Evolutionary conservation across 495 filamentous ascomycete genomes (phyloP).

Genomic region (Platismatia glauca): DNA sequence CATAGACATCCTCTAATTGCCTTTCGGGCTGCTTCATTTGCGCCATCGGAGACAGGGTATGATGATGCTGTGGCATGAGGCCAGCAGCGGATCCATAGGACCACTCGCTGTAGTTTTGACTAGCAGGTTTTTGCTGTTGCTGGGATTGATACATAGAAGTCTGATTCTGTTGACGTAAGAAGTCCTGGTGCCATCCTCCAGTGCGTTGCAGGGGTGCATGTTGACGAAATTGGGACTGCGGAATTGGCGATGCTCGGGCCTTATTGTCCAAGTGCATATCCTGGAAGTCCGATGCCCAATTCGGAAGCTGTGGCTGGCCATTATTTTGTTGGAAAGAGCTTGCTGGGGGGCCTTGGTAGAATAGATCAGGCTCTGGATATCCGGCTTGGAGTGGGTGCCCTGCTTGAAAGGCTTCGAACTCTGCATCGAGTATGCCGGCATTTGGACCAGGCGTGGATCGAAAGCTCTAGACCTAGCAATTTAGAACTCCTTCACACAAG

Average conservation of each 20-base stretch:
- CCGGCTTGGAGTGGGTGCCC: slow-evolving; percentile 34
- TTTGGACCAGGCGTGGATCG: slow-evolving; percentile 46
- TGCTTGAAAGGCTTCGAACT: slow-evolving; percentile 65
- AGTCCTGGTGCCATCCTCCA: slow-evolving; percentile 48
- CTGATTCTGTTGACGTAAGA: slow-evolving; percentile 38
- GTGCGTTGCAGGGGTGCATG: slow-evolving; percentile 27
- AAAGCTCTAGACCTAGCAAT: slow-evolving; percentile 43
- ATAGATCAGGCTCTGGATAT: slow-evolving; percentile 11
- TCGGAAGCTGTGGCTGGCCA: slow-evolving; percentile 18
- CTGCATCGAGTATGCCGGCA: slow-evolving; percentile 51
- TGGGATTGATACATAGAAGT: slow-evolving; percentile 25
- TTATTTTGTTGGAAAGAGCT: slow-evolving; percentile 19
- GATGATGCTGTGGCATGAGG: slow-evolving; percentile 5
- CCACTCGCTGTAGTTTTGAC: slow-evolving; percentile 6
- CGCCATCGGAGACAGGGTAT: slow-evolving; percentile 15
- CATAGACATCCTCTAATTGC: slow-evolving; percentile 35
- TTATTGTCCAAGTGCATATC: slow-evolving; percentile 38
- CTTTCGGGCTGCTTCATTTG: slow-evolving; percentile 26
- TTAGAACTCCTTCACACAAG: slow-evolving; percentile 24
- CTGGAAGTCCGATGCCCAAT: slow-evolving; percentile 46
- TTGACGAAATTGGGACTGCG: slow-evolving; percentile 31
- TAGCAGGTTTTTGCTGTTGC: slow-evolving; percentile 15
- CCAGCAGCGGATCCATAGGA: slow-evolving; percentile 6
- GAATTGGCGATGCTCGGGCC: slow-evolving; percentile 27
- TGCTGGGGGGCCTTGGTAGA: slow-evolving; percentile 19